Evolutionary conservation across 2,329 filamentous ascomycete species (phyloP), one percentile per base, ranked within the genome.

Genomic region (Colletotrichum eleusines): DNA sequence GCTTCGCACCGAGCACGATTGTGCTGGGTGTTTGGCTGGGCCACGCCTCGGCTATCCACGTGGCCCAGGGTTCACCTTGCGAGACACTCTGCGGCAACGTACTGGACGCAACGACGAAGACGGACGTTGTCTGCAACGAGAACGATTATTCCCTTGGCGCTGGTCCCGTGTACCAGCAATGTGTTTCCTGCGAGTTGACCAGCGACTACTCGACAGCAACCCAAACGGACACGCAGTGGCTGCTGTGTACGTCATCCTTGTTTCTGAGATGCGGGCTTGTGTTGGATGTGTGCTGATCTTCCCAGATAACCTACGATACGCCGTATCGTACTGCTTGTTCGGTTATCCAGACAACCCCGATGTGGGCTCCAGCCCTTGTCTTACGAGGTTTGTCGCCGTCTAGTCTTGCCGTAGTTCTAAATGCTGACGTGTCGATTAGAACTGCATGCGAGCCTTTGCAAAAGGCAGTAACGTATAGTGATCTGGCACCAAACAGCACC

Each of bases 251-350:
- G 88, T 82, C n/a, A 26, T 26, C 82, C 20, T 26, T 26, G 1
- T 20, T 28, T 12, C 11, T 38, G 28, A 26, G 12, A 44, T 9
- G n/a, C 5, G 6, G 5, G 20, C 12, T 11, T 5, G 11, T 38
- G 18, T 5, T 4, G 6, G 35, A n/a, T 23, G 5, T 8, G n/a
- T 44, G 28, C 62, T 72, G 9, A 73, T 38, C 6, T 38, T 38
- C 53, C 5, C 48, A 90, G 88, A 90, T 73, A 91, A 91, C 73
- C 73, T 90, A 63, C 84, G 89, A 75, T 90, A 85, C 74, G 82
- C 87, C 7, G 73, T 86, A 1, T 86, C 85, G 1, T 84, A 85
- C 74, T 91, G 89, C 74, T 74, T 91, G 0, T 91, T 84, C 70
- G 86, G 85, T 2, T 77, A 78, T 7, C 84, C 84, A 0, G 78